Evolutionary conservation across 768 basidiomycete genomes (phyloP).

Genomic region (Amanita pallidorosea): DNA sequence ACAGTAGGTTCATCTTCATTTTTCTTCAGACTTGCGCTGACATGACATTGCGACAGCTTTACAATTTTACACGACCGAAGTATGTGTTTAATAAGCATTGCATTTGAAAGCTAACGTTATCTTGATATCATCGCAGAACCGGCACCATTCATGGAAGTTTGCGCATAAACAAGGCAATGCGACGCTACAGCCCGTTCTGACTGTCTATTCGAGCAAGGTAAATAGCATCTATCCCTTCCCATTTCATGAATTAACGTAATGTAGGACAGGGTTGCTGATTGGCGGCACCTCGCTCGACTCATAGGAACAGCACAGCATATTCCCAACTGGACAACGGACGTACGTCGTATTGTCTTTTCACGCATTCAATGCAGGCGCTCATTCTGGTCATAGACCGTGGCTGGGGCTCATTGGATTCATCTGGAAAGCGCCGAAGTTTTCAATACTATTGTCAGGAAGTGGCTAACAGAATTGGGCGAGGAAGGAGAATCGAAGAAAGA

Average conservation of each 20-base stretch:
- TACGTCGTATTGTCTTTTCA: constrained; percentile 8
- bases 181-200: constrained; percentile 34
- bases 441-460: constrained; percentile 39
- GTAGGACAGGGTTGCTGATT: constrained; percentile 41
- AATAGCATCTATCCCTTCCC: neutral
- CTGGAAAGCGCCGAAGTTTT: constrained; percentile 45
- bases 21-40: neutral
- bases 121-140: constrained; percentile 22
- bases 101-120: neutral
- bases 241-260: neutral
- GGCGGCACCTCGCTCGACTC: constrained; percentile 20
- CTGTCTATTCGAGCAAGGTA: constrained; percentile 29
- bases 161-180: constrained; percentile 34
- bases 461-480: constrained; percentile 26
- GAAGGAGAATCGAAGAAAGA: constrained; percentile 14
- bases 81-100: constrained; percentile 15
- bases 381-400: constrained; percentile 26
- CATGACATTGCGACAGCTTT: constrained; percentile 29
- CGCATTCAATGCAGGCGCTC: neutral
- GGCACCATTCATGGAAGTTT: constrained; percentile 26
- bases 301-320: constrained; percentile 27
- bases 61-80: constrained; percentile 53
- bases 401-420: constrained; percentile 59
- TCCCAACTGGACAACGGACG: constrained; percentile 28
- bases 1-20: constrained; percentile 31